Percentiles rank a stretch among this genome's conserved stretches.
Conservation (phyloP, 768 basidiomycete genomes). For the Panaeolus cyanescens region DNA sequence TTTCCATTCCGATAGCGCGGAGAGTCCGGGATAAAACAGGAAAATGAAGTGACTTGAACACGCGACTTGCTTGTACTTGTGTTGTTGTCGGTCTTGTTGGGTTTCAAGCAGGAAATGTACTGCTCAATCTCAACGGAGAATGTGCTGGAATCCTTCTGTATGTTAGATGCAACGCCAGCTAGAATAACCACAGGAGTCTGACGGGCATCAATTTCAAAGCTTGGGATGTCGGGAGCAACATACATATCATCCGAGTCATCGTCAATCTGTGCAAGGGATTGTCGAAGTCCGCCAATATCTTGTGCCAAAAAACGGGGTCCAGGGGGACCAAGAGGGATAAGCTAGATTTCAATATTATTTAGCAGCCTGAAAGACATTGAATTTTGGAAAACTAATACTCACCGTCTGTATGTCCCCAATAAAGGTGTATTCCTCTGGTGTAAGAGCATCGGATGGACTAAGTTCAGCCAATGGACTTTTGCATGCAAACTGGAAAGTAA, state of each 20-base stretch:
- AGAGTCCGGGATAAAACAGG: slow-evolving; percentile 4
- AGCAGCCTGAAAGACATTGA: background rate
- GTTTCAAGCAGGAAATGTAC: slow-evolving; percentile 3
- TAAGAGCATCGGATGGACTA: background rate
- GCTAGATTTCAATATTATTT: background rate
- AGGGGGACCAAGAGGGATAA: background rate
- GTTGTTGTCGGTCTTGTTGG: background rate
- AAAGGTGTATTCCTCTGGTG: background rate
- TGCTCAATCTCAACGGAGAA: slow-evolving; percentile 2
- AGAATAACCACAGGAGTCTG: background rate
- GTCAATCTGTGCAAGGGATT: too few species aligned
- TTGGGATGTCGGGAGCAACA: background rate
- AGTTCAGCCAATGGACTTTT: background rate
- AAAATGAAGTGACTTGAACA: background rate
- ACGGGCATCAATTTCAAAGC: background rate
- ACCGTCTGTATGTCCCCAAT: slow-evolving; percentile 1
- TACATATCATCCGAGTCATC: too few species aligned
- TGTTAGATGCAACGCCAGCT: background rate
- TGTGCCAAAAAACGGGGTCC: background rate
- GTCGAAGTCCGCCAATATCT: too few species aligned
- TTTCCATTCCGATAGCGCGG: background rate
- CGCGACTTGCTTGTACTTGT: background rate
- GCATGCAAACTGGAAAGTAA: background rate
- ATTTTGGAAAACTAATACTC: background rate
- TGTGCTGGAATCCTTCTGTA: background rate